Evolutionary conservation across 129 eudicot genomes (phyloP).

Genomic region (Escallonia rubra): DNA sequence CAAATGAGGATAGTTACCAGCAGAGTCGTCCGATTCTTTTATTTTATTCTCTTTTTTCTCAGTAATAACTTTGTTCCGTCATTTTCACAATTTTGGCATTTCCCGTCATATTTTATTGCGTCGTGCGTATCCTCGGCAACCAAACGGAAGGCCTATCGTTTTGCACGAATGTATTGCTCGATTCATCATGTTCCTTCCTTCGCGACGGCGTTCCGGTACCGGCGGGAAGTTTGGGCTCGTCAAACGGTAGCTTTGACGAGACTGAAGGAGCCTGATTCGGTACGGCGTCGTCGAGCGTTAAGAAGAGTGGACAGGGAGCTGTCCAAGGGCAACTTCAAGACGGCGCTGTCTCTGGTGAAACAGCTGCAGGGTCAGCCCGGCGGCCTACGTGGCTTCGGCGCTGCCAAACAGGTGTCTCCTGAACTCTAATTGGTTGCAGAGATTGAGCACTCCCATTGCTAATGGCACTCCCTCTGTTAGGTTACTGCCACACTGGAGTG

Average conservation of each 20-base stretch:
- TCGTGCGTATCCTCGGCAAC: too few relatives aligned
- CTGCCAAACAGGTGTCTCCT: constrained; percentile 47
- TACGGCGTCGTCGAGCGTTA: constrained; percentile 42
- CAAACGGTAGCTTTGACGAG: constrained; percentile 12
- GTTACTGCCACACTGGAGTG: too few relatives aligned
- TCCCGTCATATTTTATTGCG: too few relatives aligned
- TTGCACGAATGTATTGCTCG: background rate
- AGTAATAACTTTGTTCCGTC: too few relatives aligned
- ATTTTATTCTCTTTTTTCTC: too few relatives aligned
- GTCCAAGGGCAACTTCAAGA: constrained; percentile 47
- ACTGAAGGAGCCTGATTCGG: constrained; percentile 6
- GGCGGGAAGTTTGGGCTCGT: background rate
- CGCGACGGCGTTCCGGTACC: background rate
- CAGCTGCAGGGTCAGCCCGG: constrained; percentile 46
- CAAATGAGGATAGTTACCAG: background rate
- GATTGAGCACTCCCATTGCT: too few relatives aligned
- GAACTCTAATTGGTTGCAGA: background rate
- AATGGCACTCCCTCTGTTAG: too few relatives aligned
- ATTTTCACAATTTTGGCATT: too few relatives aligned
- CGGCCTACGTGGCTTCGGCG: constrained; percentile 55
- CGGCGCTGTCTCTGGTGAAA: constrained; percentile 46
- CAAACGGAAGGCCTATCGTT: too few relatives aligned
- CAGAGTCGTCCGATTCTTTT: too few relatives aligned
- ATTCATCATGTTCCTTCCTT: background rate
- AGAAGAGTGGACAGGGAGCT: constrained; percentile 57